Base-by-base conservation (phyloP, 352 stramenopile species). In the Phytophthora podocarpi region DNA sequence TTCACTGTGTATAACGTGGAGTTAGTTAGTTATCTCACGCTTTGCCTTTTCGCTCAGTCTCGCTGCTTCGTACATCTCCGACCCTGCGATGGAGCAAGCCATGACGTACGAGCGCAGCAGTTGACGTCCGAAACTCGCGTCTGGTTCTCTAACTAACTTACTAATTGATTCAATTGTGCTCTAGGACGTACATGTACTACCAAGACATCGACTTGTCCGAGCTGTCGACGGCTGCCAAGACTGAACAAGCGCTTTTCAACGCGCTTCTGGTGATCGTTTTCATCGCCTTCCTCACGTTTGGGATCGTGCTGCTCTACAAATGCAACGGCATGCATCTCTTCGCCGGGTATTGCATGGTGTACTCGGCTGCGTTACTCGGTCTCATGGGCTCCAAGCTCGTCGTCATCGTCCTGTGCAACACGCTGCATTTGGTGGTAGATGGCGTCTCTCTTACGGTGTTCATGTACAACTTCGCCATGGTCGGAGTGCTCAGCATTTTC, bases 381-480 rank as follows among this genome's bases (percentile, higher is more conserved):
- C 67, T 95, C 42, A 85, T 80, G 3, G 87, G 85, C 26, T 70
- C 73, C 36, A 91, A 91, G 45, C 69, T 96, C 18, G 71, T 84
- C n/a, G 70, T 91, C 15, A 79, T 90, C 41, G 68, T 90, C 3
- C 59, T 95, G 35, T 76, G 63, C 15, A 47, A 67, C 15, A 48
- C 80, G 13, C 56, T 88, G 13, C 62, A 73, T 43, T 87, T 70
- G 57, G 56, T 91, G 43, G 37, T 92, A 24, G 76, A 94, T 52
- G 46, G 57, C 20, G 45, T 76, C 16, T 82, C 85, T 35, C 70
- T 89, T 35, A 62, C 42, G 7, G 59, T 97, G 37, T 68, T 91
- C 68, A 96, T 96, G 74, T 95, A 91, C 74, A 97, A 96, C 64
- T 95, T 97, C 48, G 87, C 82, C 2, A 70, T 96, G 23, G 86